A percentile compares a stretch with the other conserved stretches of the same genome.
These are phyloP conservation scores for Linnemannia exigua DNA, from an alignment of 192 early-diverging fungal species.

Conservation along the genomic window DNA sequence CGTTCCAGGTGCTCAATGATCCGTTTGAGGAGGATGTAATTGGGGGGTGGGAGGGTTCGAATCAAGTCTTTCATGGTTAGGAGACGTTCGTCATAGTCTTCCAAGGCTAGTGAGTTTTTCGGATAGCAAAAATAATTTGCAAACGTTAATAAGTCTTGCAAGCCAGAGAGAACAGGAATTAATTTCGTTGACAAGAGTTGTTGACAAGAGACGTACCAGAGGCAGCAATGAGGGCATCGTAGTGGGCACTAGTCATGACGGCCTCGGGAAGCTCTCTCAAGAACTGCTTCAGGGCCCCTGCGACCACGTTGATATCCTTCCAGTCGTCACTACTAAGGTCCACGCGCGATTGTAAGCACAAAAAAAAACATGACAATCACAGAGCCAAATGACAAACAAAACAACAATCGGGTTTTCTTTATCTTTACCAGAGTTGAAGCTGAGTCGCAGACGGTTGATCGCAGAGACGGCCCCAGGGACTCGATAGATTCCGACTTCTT, in stretches of 20 bases:
- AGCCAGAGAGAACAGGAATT: background rate
- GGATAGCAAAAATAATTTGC: conserved; percentile 13
- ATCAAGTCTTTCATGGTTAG: conserved; percentile 79
- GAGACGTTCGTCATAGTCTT: conserved; percentile 80
- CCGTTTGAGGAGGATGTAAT: conserved; percentile 77
- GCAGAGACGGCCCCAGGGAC: conserved; percentile 76
- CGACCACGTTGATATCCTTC: conserved; percentile 86
- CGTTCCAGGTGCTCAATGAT: conserved; percentile 80
- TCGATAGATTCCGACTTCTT: conserved; percentile 82
- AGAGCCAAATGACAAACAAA: background rate
- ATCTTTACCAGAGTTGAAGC: conserved; percentile 73
- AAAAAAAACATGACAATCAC: background rate
- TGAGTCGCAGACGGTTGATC: conserved; percentile 68
- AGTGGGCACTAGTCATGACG: conserved; percentile 86
- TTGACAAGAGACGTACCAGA: conserved; percentile 59
- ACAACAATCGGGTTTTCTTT: no score
- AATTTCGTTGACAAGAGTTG: background rate
- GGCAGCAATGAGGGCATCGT: conserved; percentile 86
- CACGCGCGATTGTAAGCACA: conserved; percentile 43
- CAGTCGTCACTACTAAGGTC: conserved; percentile 72
- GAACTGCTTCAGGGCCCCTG: conserved; percentile 94
- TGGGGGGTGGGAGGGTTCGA: conserved; percentile 69
- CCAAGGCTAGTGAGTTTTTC: conserved; percentile 55
- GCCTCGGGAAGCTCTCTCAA: conserved; percentile 95
- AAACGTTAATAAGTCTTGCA: background rate